Evolutionary conservation across 1,139 yeast species (phyloP).

Genomic region (Yamadazyma dushanensis): DNA sequence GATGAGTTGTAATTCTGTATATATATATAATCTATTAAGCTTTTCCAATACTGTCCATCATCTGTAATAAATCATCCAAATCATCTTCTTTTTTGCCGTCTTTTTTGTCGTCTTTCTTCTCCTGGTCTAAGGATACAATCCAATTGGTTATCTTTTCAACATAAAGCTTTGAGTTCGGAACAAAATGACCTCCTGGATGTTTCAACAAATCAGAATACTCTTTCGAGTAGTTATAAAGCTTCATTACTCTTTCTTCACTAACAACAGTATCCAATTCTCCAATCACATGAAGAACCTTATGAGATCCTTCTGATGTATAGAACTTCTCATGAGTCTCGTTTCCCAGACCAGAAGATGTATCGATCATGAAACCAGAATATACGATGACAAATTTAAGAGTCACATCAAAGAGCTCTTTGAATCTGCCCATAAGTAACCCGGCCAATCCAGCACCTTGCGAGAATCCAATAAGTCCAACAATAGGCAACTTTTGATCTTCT

Average conservation of each 20-base stretch:
- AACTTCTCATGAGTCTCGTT: conserved; percentile 24
- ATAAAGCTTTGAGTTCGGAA: conserved; percentile 68
- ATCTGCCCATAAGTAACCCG: conserved; percentile 37
- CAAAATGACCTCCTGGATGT: conserved; percentile 88
- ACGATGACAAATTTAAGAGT: conserved; percentile 63
- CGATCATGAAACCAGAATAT: conserved; percentile 75
- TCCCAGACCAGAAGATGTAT: conserved; percentile 41
- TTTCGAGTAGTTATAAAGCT: conserved; percentile 55
- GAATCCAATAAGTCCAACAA: conserved; percentile 45
- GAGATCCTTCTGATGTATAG: conserved; percentile 32
- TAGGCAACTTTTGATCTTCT: conserved; percentile 29
- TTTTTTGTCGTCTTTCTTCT: conserved; percentile 15
- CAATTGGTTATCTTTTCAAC: conserved; percentile 60
- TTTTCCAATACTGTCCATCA: conserved; percentile 38
- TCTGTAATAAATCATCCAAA: conserved; percentile 33
- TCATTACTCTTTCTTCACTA: conserved; percentile 65
- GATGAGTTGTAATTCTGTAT: conserved; percentile 33
- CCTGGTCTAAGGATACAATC: conserved; percentile 33
- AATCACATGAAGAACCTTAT: conserved; percentile 65
- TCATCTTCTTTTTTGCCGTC: conserved; percentile 23
- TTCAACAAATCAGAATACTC: conserved; percentile 48
- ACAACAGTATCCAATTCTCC: conserved; percentile 92
- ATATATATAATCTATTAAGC: conserved; percentile 5
- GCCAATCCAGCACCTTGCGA: conserved; percentile 56
- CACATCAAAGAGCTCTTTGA: conserved; percentile 28